Evolutionary conservation across 148 eudicot genomes (phyloP).

Genomic region (Salicornia ramosissima): DNA sequence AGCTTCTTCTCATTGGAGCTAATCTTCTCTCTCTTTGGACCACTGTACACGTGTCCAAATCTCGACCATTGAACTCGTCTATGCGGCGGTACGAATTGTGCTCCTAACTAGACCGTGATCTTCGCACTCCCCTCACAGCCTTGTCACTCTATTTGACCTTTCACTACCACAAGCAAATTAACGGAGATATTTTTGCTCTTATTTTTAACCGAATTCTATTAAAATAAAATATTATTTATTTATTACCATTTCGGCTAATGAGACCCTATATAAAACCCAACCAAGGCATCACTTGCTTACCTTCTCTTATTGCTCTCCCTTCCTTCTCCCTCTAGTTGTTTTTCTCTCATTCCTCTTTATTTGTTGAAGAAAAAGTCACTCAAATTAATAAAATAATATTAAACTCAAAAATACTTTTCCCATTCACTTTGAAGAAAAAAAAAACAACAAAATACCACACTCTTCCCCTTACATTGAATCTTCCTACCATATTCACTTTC

Average conservation of each 20-base stretch:
- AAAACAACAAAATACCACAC: no score
- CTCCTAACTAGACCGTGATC: constrained; percentile 5
- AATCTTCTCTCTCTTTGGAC: background rate
- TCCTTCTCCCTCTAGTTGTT: background rate
- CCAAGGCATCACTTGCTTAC: background rate
- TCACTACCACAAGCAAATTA: background rate
- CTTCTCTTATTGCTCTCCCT: background rate
- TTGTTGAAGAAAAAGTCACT: constrained; percentile 2
- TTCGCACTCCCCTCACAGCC: constrained; percentile 7
- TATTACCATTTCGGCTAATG: constrained; percentile 17
- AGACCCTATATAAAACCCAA: constrained; percentile 37
- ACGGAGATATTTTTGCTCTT: constrained; percentile 12
- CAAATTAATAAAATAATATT: no score
- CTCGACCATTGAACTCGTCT: background rate
- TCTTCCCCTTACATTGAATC: constrained; percentile 15
- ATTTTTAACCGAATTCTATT: background rate
- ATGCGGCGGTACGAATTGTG: constrained; percentile 28
- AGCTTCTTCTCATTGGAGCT: background rate
- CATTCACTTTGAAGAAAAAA: no score
- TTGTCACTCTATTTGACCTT: constrained; percentile 7
- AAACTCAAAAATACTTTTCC: no score
- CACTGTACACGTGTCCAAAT: constrained; percentile 15
- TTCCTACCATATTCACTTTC: constrained; percentile 23
- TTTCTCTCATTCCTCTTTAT: background rate
- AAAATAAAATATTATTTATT: constrained; percentile 11